Base-by-base conservation (phyloP, 345 rosid species). In the Nasturtium officinale region DNA sequence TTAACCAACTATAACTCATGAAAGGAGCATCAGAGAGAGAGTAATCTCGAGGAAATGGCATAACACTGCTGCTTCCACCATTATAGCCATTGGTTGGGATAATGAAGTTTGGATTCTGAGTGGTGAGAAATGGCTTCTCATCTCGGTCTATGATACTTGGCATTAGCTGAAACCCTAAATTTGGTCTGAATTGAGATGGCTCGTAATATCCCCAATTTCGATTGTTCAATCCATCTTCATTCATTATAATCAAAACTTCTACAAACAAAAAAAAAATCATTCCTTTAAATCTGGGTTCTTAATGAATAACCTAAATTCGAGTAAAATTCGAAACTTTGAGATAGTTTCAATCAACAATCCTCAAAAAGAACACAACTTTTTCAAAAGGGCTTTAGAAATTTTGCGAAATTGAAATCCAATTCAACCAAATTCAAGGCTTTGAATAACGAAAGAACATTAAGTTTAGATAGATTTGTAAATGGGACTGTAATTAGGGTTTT, bases 131-230 rank as follows among this genome's bases (percentile, higher is more conserved):
- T 35, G 84, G 81, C 81, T 87, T 92, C 4, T 88, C 82, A 76
- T 88, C 86, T 7, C 87, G 87, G 65, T 92, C 35, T 48, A 61
- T n/a, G 47, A 82, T 74, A 79, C 82, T 87, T 84, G 15, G 91
- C 80, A 77, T 92, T 60, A 90, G 89, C 81, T 92, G 98, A 75
- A 92, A 89, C 79, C 88, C 81, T 6, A 87, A 80, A 70, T 83
- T 89, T 4, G 87, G 89, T 1, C 86, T 90, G 48, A 83, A 90
- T 29, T 85, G 91, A 72, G 84, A 85, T 3, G 87, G 86, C 60
- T 90, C 96, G 83, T 89, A 90, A 72, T 84, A 92, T 45, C 97
- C 97, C 96, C 97, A 89, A 67, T 86, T 86, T n/a, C 88, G 83
- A 80, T 89, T 87, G 54, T 45, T 67, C 78, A 89, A 67, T 1